Base-by-base conservation (phyloP, 2,329 filamentous ascomycete species). In the Botrytis byssoidea region DNA sequence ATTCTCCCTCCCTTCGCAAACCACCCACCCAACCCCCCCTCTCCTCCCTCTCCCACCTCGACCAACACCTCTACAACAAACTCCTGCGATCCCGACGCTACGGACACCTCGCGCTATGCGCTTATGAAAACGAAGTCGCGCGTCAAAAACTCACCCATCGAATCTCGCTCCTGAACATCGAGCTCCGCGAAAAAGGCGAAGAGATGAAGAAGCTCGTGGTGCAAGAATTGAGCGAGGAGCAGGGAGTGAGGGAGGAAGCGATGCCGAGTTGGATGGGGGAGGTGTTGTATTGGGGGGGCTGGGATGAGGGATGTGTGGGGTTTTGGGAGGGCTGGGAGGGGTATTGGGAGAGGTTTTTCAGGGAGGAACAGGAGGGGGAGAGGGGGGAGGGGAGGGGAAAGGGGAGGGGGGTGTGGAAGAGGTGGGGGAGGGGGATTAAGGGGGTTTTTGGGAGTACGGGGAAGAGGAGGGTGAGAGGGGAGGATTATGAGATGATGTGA, bases 21-120 rank as follows among this genome's bases (percentile, higher is more conserved):
- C 44, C 20, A 7, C 20, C 20, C 6, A 8, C 7, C 7, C 46
- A 9, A 10, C 20, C 46, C 44, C 44, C 44, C 20, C 46, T 48
- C 46, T 14, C 22, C 12, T n/a, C 48, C 25, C 25, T 51, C 48
- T 14, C 48, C 48, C 48, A n/a, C 48, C 48, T 51, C 4, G 48
- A 51, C 12, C 48, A 51, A 0, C 25, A n/a, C 2, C 48, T 51
- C 48, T n/a, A n/a, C 25, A n/a, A 6, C 25, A n/a, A n/a, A n/a
- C 48, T 51, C 12, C 48, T n/a, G 1, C 48, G 48, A 0, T 51
- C 48, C 10, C 48, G 48, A 1, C 48, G 48, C 0, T 51, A 51
- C 25, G 48, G 25, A 0, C 48, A 51, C 48, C 48, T 51, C 48
- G 48, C 48, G 0, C 25, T 51, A 0, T 1, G 0, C 10, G 48